Evolutionary conservation across 1,284 basidiomycete genomes (phyloP).

Genomic region (Puccinia novopanici): DNA sequence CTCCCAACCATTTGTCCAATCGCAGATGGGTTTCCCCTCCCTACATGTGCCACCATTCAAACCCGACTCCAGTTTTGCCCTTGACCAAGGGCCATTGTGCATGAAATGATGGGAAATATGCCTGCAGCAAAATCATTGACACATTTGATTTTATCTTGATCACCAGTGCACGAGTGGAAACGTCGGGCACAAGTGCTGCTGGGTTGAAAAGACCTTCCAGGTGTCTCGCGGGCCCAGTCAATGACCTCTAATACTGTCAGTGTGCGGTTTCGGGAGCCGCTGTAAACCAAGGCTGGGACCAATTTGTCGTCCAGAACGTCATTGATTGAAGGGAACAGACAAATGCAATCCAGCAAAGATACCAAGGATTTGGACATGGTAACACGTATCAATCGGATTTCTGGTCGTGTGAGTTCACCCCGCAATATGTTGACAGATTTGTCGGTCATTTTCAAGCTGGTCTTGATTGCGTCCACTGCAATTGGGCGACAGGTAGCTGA

Average conservation of each 20-base stretch:
- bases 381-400: constrained; percentile 2
- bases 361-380: not conserved
- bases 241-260: constrained; percentile 14
- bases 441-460: not conserved
- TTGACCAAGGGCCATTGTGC: constrained; percentile 8
- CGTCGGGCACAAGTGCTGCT: constrained; percentile 4
- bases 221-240: not conserved
- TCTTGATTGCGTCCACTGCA: constrained; percentile 18
- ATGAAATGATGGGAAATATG: not conserved
- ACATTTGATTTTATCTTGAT: constrained; percentile 4
- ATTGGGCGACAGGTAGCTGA: constrained; percentile 11
- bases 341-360: not conserved
- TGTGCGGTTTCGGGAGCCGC: constrained; percentile 11
- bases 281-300: constrained; percentile 20
- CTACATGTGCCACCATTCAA: too few species aligned
- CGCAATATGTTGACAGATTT: not conserved
- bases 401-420: constrained; percentile 2
- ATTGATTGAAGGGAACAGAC: not conserved
- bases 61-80: constrained; percentile 27
- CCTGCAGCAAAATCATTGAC: not conserved
- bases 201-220: not conserved
- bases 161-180: constrained; percentile 17
- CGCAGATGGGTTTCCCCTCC: not conserved
- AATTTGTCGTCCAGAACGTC: not conserved
- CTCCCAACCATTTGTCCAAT: constrained; percentile 22